These are phyloP conservation scores for Hirschfeldia incana DNA, from an alignment of 345 rosid genomes.

Conservation along the genomic window DNA sequence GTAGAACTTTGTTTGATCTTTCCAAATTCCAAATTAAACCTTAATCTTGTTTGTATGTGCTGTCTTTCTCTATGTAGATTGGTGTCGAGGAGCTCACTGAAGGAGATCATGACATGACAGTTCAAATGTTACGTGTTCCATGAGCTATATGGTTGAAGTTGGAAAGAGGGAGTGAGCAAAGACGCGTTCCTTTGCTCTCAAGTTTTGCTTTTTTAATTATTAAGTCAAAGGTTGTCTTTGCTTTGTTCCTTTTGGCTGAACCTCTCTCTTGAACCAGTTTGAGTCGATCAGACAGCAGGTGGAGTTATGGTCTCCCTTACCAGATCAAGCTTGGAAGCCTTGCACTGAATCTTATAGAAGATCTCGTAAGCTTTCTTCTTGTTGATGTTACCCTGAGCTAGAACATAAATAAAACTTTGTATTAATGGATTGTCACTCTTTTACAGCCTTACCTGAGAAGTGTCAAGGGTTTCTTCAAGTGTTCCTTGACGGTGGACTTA, in stretches of 20 bases:
- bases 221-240: neutral
- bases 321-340: slow-evolving; percentile 81
- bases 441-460: slow-evolving; percentile 58
- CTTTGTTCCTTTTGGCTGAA: neutral
- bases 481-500: slow-evolving; percentile 95
- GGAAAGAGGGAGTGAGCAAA: no score
- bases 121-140: no score
- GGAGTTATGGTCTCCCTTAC: slow-evolving; percentile 87
- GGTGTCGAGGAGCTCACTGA: no score
- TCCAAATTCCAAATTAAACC: no score
- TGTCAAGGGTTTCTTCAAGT: slow-evolving; percentile 79
- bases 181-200: slow-evolving; percentile 14
- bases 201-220: neutral
- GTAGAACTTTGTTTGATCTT: no score
- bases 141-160: no score
- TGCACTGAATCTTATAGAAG: slow-evolving; percentile 43
- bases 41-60: no score
- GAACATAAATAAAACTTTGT: no score
- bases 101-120: no score
- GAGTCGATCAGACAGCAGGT: slow-evolving; percentile 62
- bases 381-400: neutral
- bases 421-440: slow-evolving; percentile 17
- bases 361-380: slow-evolving; percentile 6
- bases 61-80: no score
- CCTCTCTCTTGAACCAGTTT: neutral